phyloP scores from a whole-genome alignment of 192 early-diverging fungal species.

The Cladochytrium replicatum region DNA sequence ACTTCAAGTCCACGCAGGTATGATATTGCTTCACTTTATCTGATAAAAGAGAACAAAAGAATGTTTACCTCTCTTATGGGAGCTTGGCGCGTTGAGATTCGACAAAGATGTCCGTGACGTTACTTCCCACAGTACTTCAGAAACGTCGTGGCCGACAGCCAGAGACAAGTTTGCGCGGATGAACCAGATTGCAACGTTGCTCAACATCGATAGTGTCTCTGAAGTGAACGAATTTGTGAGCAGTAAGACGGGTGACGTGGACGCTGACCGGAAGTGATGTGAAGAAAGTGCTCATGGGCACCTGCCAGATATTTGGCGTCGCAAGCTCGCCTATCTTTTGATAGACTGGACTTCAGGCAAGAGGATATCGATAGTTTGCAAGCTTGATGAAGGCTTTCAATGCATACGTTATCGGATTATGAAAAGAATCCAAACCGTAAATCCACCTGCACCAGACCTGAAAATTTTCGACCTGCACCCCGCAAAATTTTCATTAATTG shows the following conservation, averaged over 20 bases:
- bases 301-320: constrained; percentile 42
- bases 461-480: too few relatives aligned
- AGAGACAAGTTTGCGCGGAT: constrained; percentile 74
- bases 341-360: constrained; percentile 50
- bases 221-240: constrained; percentile 69
- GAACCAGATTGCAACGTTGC: constrained; percentile 69
- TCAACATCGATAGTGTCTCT: constrained; percentile 68
- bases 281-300: constrained; percentile 50
- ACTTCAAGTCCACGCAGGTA: constrained; percentile 78
- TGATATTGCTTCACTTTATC: constrained; percentile 1
- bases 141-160: constrained; percentile 44
- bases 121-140: constrained; percentile 21
- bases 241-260: constrained; percentile 55
- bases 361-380: constrained; percentile 44
- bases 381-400: too few relatives aligned
- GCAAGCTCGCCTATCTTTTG: neutral
- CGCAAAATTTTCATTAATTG: too few relatives aligned
- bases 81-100: constrained; percentile 82
- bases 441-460: too few relatives aligned
- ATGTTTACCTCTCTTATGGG: too few relatives aligned
- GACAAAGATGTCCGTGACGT: constrained; percentile 83
- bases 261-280: constrained; percentile 58
- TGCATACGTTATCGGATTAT: too few relatives aligned
- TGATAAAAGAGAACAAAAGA: too few relatives aligned
- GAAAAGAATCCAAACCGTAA: too few relatives aligned